phyloP scores from a whole-genome alignment of 2,329 filamentous ascomycete species.

The Helotiales sp. region DNA sequence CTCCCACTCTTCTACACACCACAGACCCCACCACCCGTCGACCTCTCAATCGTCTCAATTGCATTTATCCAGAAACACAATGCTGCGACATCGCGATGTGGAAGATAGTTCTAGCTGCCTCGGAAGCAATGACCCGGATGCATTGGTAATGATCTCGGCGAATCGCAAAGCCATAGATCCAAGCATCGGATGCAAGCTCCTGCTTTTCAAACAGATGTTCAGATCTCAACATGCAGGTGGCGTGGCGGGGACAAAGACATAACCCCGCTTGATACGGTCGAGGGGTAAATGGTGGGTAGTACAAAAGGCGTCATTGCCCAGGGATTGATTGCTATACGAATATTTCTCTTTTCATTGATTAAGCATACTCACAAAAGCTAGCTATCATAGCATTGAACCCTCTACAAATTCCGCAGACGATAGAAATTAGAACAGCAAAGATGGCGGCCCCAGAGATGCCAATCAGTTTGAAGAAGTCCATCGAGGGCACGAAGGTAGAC shows the following conservation, averaged over 20 bases:
- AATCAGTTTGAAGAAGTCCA: conserved; percentile 22
- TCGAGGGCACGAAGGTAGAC: conserved; percentile 45
- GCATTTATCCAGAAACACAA: neutral
- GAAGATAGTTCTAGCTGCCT: neutral
- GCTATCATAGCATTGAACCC: neutral
- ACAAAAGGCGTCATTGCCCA: neutral
- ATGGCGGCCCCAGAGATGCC: conserved; percentile 14
- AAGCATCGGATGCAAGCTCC: neutral
- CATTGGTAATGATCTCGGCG: neutral
- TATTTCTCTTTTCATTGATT: neutral
- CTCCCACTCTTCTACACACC: neutral
- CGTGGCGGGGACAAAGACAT: neutral
- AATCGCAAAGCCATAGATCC: neutral
- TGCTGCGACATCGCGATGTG: too few species aligned
- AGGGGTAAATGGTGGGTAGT: neutral
- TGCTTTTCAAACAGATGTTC: neutral
- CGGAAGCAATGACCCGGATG: neutral
- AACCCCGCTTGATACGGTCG: conserved; percentile 9
- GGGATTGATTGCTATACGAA: neutral
- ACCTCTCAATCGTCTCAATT: neutral
- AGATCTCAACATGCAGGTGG: neutral
- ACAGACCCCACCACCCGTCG: neutral
- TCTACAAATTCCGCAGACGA: neutral
- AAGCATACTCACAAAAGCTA: neutral
- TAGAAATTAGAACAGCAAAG: neutral